Conservation (phyloP, 257 asterid species). For the Lycium ferocissimum region DNA sequence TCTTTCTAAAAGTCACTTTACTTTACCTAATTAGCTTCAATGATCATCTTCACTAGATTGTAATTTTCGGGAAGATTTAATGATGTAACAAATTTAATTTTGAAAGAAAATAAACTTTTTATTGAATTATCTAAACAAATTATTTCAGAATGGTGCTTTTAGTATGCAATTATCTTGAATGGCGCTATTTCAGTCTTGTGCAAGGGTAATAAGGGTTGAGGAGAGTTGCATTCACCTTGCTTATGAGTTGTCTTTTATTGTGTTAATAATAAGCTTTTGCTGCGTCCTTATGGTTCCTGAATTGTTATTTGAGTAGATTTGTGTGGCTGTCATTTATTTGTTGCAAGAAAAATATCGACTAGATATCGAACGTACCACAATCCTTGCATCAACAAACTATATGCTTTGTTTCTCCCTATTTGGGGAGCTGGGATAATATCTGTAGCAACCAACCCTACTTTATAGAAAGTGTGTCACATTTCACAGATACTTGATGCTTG, state of each 20-base stretch:
- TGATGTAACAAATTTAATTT: too few species aligned
- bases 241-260: not conserved
- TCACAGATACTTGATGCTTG: constrained; percentile 7
- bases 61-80: too few species aligned
- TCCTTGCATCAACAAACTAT: constrained; percentile 4
- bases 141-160: too few species aligned
- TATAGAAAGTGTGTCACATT: not conserved
- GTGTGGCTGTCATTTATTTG: not conserved
- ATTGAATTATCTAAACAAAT: too few species aligned
- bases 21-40: too few species aligned
- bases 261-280: not conserved
- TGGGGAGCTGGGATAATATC: not conserved
- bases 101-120: too few species aligned
- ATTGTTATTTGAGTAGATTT: not conserved
- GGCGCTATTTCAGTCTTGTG: not conserved
- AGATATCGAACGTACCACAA: not conserved
- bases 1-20: too few species aligned
- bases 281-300: not conserved
- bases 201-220: not conserved
- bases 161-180: not conserved
- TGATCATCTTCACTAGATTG: too few species aligned
- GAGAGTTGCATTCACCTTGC: constrained; percentile 19
- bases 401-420: not conserved
- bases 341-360: not conserved
- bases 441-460: not conserved